These are phyloP conservation scores for Pleurotus platypus DNA, from an alignment of 768 basidiomycete genomes.

Conservation along the genomic window DNA sequence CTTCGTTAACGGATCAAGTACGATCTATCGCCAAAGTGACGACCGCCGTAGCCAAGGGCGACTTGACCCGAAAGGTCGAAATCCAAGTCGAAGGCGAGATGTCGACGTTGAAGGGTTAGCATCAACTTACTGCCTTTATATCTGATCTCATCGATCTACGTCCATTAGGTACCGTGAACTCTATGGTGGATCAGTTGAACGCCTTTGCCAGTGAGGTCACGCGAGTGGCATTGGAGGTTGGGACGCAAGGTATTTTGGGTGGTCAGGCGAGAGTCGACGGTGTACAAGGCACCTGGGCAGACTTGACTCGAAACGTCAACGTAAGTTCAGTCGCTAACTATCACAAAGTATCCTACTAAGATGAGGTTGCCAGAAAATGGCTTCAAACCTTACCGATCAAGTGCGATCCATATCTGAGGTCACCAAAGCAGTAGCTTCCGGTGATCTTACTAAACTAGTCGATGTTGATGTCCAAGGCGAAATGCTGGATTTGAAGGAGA, in stretches of 20 bases:
- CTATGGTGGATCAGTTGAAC: slow-evolving; percentile 87
- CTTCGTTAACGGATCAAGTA: slow-evolving; percentile 74
- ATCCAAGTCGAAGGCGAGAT: slow-evolving; percentile 86
- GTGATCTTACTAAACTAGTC: slow-evolving; percentile 81
- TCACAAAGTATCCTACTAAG: not conserved
- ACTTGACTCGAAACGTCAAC: slow-evolving; percentile 86
- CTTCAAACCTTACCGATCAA: slow-evolving; percentile 79
- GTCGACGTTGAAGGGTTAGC: slow-evolving; percentile 62
- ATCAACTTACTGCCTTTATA: not conserved
- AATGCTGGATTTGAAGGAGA: slow-evolving; percentile 83
- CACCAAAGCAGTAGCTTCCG: slow-evolving; percentile 82
- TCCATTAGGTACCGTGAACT: slow-evolving; percentile 65
- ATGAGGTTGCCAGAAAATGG: slow-evolving; percentile 66
- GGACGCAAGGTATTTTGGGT: slow-evolving; percentile 85
- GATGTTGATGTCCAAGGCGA: slow-evolving; percentile 94
- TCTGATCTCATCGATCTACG: not conserved
- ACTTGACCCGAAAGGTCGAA: slow-evolving; percentile 88
- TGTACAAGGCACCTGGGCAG: slow-evolving; percentile 92
- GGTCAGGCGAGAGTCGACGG: slow-evolving; percentile 88
- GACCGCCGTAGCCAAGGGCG: slow-evolving; percentile 85
- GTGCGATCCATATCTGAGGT: slow-evolving; percentile 91
- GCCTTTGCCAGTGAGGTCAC: slow-evolving; percentile 83
- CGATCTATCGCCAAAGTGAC: slow-evolving; percentile 82
- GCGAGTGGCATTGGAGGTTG: slow-evolving; percentile 82
- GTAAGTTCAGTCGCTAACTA: slow-evolving; percentile 35